phyloP scores from a whole-genome alignment of 495 filamentous ascomycete genomes.

The Penicillium samsonianum region DNA sequence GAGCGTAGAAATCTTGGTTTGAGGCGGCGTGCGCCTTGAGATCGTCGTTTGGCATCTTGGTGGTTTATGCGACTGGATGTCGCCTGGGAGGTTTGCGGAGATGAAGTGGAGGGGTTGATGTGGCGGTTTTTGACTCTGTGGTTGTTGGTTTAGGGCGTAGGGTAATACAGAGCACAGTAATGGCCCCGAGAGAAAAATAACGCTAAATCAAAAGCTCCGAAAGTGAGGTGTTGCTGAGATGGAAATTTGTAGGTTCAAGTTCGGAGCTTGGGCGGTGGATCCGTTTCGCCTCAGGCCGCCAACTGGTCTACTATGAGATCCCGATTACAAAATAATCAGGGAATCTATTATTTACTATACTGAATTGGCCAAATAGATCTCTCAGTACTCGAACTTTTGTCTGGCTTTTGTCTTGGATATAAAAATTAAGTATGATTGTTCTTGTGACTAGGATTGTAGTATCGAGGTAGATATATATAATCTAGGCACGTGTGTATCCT shows the following conservation, averaged over 20 bases:
- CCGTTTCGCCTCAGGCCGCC: conserved; percentile 5
- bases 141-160: not conserved
- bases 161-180: not conserved
- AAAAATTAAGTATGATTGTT: not conserved
- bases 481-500: not conserved
- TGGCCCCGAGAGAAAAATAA: not conserved
- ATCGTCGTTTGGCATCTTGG: conserved; percentile 50
- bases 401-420: not conserved
- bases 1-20: conserved; percentile 78
- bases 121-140: not conserved
- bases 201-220: not conserved
- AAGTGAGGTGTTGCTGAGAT: conserved; percentile 2
- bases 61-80: conserved; percentile 9
- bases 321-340: not conserved
- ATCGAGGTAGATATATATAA: not conserved
- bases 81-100: conserved; percentile 1
- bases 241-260: conserved; percentile 8
- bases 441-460: not conserved
- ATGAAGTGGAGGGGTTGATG: not conserved
- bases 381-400: not conserved
- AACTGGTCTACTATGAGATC: conserved; percentile 1
- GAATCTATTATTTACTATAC: not conserved
- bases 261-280: conserved; percentile 14
- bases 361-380: too few relatives aligned
- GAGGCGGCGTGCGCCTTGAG: conserved; percentile 58